Evolutionary conservation across 768 basidiomycete genomes (phyloP).

Genomic region (Butyriboletus loyo): DNA sequence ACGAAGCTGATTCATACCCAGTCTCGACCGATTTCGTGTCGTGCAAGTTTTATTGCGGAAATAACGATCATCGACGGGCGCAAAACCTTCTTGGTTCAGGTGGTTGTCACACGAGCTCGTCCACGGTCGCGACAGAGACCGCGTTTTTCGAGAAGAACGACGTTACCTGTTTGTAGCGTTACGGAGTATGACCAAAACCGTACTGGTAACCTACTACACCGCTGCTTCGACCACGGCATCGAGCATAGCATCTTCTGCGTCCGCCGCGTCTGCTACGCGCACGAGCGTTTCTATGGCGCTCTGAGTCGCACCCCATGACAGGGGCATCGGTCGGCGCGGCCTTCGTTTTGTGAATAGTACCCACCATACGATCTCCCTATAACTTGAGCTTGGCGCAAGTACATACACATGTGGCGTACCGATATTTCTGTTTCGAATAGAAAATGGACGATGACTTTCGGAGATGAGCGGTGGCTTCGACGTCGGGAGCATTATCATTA

Average conservation of each 20-base stretch:
- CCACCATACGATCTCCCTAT: background rate
- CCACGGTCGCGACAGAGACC: background rate
- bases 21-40: background rate
- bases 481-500: too few species aligned
- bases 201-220: too few species aligned
- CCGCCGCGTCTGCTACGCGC: background rate
- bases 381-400: slow-evolving; percentile 1
- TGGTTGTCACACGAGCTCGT: too few species aligned
- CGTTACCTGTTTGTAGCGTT: background rate
- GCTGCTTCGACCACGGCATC: background rate
- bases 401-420: background rate
- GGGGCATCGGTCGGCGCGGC: slow-evolving; percentile 27
- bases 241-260: background rate
- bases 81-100: too few species aligned
- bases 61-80: too few species aligned
- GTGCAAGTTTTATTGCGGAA: background rate
- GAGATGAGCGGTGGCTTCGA: background rate
- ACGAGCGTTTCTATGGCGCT: slow-evolving; percentile 19
- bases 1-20: too few species aligned
- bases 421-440: too few species aligned
- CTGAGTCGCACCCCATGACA: slow-evolving; percentile 17
- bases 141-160: background rate
- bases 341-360: slow-evolving; percentile 17
- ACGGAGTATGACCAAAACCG: background rate
- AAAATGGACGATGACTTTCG: too few species aligned